Percentiles rank a stretch among this genome's conserved stretches.
These are phyloP conservation scores for Mycena latifolia DNA, from an alignment of 768 basidiomycete genomes.

Conservation along the genomic window DNA sequence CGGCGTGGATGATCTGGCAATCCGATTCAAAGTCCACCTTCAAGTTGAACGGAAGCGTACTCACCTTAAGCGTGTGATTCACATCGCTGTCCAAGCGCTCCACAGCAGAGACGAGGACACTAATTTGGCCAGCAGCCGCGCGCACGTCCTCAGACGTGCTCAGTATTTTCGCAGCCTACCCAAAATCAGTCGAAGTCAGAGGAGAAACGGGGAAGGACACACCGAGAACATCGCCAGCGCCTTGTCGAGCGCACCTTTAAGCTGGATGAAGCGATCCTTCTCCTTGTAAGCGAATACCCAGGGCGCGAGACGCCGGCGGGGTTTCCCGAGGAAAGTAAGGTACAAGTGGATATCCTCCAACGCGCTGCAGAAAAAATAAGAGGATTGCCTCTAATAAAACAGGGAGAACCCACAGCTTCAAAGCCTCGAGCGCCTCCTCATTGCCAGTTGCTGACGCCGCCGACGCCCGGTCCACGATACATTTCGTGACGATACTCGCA, in stretches of 20 bases:
- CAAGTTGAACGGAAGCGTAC: neutral
- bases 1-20: neutral
- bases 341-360: conserved; percentile 1
- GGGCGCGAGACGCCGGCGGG: neutral
- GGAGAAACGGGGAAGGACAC: neutral
- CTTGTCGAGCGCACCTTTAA: neutral
- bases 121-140: too few relatives aligned
- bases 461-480: neutral
- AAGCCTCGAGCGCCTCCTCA: neutral
- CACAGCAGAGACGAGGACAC: too few relatives aligned
- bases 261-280: neutral
- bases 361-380: neutral
- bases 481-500: neutral
- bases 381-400: too few relatives aligned
- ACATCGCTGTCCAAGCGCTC: neutral
- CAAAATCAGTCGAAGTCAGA: neutral
- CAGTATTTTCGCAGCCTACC: too few relatives aligned
- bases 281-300: conserved; percentile 8
- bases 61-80: neutral
- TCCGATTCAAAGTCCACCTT: neutral
- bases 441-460: too few relatives aligned
- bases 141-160: neutral
- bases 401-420: neutral
- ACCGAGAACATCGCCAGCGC: conserved; percentile 5
- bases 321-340: neutral